Conservation (phyloP, 2,329 filamentous ascomycete species). For the Fusarium acutatum region DNA sequence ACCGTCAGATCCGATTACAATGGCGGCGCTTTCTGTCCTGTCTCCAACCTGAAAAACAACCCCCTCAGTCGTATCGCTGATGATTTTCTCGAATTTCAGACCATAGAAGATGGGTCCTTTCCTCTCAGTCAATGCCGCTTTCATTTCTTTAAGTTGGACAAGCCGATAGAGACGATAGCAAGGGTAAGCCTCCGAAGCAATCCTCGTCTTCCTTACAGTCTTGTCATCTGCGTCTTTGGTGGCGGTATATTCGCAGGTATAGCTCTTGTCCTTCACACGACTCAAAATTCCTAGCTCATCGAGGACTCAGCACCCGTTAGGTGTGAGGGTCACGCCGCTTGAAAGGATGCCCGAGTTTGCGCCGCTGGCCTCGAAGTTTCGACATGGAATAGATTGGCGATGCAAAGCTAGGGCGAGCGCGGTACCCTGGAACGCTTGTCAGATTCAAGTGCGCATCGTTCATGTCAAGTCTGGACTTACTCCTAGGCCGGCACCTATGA, state of each 20-base stretch:
- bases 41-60: neutral
- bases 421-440: neutral
- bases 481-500: neutral
- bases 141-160: neutral
- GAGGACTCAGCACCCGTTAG: neutral
- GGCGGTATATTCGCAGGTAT: neutral
- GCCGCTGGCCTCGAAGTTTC: accelerated
- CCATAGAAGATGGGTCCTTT: neutral
- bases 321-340: neutral
- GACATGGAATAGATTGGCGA: neutral
- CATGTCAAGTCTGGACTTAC: accelerated
- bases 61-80: neutral
- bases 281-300: neutral
- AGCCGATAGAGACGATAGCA: neutral
- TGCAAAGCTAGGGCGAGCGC: neutral
- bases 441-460: accelerated
- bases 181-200: neutral
- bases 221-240: neutral
- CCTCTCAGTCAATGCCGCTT: neutral
- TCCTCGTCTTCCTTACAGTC: neutral
- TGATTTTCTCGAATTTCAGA: neutral
- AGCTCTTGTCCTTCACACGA: neutral
- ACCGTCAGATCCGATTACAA: neutral
- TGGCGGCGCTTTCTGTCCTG: neutral
- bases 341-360: neutral